A percentile compares a stretch with the other conserved stretches of the same genome.
Evolutionary conservation across 2,329 filamentous ascomycete species (phyloP).

Genomic region (Didymella arachidicola): DNA sequence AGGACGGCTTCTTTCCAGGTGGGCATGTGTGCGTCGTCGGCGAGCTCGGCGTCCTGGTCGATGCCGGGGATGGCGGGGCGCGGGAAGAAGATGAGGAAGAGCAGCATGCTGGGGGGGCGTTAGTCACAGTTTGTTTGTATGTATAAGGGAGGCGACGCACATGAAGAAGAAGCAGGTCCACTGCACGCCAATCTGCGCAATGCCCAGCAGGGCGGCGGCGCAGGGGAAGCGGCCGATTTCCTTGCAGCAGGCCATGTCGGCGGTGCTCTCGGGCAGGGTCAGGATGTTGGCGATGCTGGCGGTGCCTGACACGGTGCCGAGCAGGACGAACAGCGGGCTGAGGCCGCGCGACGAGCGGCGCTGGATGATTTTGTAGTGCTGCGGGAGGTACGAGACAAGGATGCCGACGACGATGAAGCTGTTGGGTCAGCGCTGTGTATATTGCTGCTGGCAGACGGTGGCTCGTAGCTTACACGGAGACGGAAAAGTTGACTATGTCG

Average conservation of each 20-base stretch:
- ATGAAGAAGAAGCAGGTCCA: constrained; percentile 93
- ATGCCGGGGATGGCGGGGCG: constrained; percentile 44
- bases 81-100: constrained; percentile 93
- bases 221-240: constrained; percentile 84
- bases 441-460: too few relatives aligned
- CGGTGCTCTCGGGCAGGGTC: constrained; percentile 80
- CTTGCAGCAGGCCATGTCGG: constrained; percentile 85
- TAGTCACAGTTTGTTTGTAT: constrained; percentile 7
- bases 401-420: constrained; percentile 85
- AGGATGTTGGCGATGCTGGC: constrained; percentile 93
- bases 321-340: constrained; percentile 91
- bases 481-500: constrained; percentile 60
- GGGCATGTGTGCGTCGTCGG: constrained; percentile 41
- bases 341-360: constrained; percentile 90
- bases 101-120: constrained; percentile 71
- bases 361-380: constrained; percentile 89
- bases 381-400: constrained; percentile 90
- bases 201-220: constrained; percentile 82
- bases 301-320: constrained; percentile 90
- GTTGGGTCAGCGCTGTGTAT: too few relatives aligned
- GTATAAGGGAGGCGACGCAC: constrained; percentile 56
- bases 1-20: constrained; percentile 80
- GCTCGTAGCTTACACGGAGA: constrained; percentile 59
- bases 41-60: constrained; percentile 37
- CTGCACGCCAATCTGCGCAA: constrained; percentile 89